phyloP scores from a whole-genome alignment of 257 asterid species.

The Fraxinus americana region DNA sequence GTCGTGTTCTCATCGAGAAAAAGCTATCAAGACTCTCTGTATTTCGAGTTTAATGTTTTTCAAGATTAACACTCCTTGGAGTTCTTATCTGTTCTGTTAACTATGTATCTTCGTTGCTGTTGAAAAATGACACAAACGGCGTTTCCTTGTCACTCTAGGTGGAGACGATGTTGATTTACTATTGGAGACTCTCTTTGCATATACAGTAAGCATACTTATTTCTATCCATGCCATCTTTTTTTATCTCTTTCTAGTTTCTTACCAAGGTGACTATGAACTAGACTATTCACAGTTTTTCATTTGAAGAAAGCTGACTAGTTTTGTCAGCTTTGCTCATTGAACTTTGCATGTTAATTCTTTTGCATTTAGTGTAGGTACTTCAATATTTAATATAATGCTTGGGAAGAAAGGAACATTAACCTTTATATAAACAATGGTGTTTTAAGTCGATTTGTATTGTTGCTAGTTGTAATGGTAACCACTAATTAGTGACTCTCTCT shows the following conservation, averaged over 20 bases:
- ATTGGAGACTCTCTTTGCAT: constrained; percentile 73
- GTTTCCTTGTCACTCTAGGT: constrained; percentile 48
- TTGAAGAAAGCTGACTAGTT: constrained; percentile 3
- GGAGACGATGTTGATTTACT: constrained; percentile 67
- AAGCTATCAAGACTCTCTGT: background rate
- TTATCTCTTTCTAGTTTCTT: constrained; percentile 9
- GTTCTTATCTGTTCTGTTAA: background rate
- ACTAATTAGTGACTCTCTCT: background rate
- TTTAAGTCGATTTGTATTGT: background rate
- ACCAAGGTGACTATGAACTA: background rate
- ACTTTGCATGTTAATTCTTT: constrained; percentile 1
- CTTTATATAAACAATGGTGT: constrained; percentile 5
- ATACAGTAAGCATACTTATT: constrained; percentile 56
- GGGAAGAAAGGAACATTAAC: constrained; percentile 5
- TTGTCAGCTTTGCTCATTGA: constrained; percentile 8
- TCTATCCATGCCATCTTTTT: background rate
- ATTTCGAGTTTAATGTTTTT: background rate
- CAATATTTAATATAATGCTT: background rate
- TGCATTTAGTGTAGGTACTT: background rate
- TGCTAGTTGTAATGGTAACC: background rate
- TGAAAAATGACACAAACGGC: constrained; percentile 15
- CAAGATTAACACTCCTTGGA: constrained; percentile 3
- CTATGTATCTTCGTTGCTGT: constrained; percentile 10
- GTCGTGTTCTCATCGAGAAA: no score
- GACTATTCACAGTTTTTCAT: constrained; percentile 10